A percentile compares a stretch with the other conserved stretches of the same genome.
These are phyloP conservation scores for Aschersonia sp. DNA, from an alignment of 2,329 filamentous ascomycete species.

Conservation along the genomic window DNA sequence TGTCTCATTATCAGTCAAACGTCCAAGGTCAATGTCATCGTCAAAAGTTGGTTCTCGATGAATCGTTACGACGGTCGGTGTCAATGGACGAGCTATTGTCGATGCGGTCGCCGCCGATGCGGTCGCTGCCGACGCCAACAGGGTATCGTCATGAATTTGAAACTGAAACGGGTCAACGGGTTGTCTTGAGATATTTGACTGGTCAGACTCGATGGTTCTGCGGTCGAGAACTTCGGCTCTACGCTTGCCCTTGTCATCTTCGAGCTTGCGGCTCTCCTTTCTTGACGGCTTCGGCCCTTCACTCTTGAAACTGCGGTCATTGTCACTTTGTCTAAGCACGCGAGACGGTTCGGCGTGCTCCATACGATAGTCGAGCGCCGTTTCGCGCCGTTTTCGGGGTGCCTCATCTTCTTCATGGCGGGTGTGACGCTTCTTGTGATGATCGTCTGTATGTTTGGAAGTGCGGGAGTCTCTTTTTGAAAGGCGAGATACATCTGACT, in stretches of 20 bases:
- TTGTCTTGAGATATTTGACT: slow-evolving; percentile 6
- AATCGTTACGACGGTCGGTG: slow-evolving; percentile 36
- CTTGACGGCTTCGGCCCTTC: slow-evolving; percentile 11
- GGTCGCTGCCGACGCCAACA: neutral
- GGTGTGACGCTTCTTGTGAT: slow-evolving; percentile 14
- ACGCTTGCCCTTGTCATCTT: slow-evolving; percentile 13
- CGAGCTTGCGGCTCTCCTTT: slow-evolving; percentile 10
- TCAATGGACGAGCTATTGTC: slow-evolving; percentile 21
- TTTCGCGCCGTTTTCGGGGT: slow-evolving; percentile 14
- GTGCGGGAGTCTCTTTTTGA: slow-evolving; percentile 15
- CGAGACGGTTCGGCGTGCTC: slow-evolving; percentile 8
- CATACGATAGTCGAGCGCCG: slow-evolving; percentile 9
- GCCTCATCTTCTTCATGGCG: slow-evolving; percentile 17
- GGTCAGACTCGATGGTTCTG: slow-evolving; percentile 4
- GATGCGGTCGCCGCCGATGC: neutral
- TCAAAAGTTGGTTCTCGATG: slow-evolving; percentile 38
- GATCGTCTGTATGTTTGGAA: slow-evolving; percentile 15
- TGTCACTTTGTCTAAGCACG: slow-evolving; percentile 12
- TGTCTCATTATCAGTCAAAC: slow-evolving; percentile 12
- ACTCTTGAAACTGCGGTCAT: slow-evolving; percentile 12
- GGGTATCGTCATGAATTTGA: slow-evolving; percentile 36
- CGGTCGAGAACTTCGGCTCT: slow-evolving; percentile 13
- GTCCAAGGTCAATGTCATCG: slow-evolving; percentile 20
- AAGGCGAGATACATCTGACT: slow-evolving; percentile 8
- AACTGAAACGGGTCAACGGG: slow-evolving; percentile 42